These are phyloP conservation scores for Leptographium procerum DNA, from an alignment of 2,329 filamentous ascomycete genomes.

Conservation along the genomic window DNA sequence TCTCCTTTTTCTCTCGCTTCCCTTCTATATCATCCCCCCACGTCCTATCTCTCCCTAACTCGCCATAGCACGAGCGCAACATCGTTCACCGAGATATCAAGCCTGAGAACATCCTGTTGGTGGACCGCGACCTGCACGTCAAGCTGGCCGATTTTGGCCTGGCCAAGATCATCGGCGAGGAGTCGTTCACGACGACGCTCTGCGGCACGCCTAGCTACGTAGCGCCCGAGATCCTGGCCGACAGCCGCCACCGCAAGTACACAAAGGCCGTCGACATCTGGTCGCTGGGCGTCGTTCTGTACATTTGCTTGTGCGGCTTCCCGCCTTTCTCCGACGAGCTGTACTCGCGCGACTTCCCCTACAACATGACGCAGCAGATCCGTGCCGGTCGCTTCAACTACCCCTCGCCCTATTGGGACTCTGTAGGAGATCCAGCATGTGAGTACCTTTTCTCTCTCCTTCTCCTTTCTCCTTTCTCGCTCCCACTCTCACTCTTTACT, in stretches of 20 bases:
- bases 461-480: not conserved
- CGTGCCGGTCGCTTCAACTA: constrained; percentile 84
- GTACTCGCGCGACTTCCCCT: constrained; percentile 69
- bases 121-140: constrained; percentile 72
- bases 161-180: constrained; percentile 96
- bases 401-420: constrained; percentile 92
- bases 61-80: constrained; percentile 74
- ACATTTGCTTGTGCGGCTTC: constrained; percentile 94
- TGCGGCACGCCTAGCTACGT: constrained; percentile 97
- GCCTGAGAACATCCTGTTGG: constrained; percentile 86
- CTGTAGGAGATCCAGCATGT: constrained; percentile 70
- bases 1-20: not conserved
- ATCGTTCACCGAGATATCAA: constrained; percentile 98
- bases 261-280: constrained; percentile 92
- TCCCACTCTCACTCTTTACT: not conserved
- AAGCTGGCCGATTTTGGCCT: constrained; percentile 95
- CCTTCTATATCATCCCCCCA: not conserved
- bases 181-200: constrained; percentile 92
- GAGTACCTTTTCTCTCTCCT: constrained; percentile 18
- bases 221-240: constrained; percentile 85
- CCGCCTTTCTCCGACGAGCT: constrained; percentile 96
- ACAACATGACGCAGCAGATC: constrained; percentile 79
- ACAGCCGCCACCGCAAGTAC: constrained; percentile 72
- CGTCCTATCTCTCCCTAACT: not conserved
- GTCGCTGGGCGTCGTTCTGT: constrained; percentile 95